phyloP scores from a whole-genome alignment of 2,329 filamentous ascomycete species.

The Alternaria gansuensis region DNA sequence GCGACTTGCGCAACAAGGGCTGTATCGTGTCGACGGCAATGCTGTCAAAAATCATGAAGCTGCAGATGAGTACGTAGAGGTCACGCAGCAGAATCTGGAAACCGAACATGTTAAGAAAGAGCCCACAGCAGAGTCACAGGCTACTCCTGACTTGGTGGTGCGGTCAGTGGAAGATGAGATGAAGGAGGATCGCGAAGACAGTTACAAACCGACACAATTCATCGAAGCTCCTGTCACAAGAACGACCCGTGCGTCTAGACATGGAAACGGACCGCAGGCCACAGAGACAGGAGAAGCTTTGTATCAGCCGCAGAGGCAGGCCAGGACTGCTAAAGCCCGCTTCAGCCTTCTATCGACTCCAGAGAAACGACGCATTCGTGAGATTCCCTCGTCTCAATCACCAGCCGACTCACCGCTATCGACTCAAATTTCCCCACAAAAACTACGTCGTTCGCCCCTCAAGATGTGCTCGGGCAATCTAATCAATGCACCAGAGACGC shows the following conservation, averaged over 20 bases:
- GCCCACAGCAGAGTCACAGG: neutral
- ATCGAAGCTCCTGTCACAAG: slow-evolving; percentile 34
- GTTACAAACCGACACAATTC: slow-evolving; percentile 43
- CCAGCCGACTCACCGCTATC: slow-evolving; percentile 44
- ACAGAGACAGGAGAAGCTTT: neutral
- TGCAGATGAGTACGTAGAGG: neutral
- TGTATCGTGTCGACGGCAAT: slow-evolving; percentile 17
- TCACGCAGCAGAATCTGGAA: neutral
- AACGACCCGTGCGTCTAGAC: slow-evolving; percentile 21
- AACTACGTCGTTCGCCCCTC: slow-evolving; percentile 26
- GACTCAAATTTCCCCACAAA: slow-evolving; percentile 38
- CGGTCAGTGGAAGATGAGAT: slow-evolving; percentile 20
- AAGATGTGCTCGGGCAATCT: slow-evolving; percentile 27
- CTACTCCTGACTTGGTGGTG: slow-evolving; percentile 1
- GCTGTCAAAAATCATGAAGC: neutral
- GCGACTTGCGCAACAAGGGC: slow-evolving; percentile 31
- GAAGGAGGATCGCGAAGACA: slow-evolving; percentile 29
- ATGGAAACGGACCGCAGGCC: neutral
- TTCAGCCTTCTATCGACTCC: slow-evolving; percentile 48
- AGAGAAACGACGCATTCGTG: slow-evolving; percentile 42
- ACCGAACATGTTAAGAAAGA: neutral
- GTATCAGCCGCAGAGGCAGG: neutral
- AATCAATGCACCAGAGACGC: slow-evolving; percentile 29
- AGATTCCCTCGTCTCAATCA: slow-evolving; percentile 51
- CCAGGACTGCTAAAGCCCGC: slow-evolving; percentile 25